A percentile compares a stretch with the other conserved stretches of the same genome.
These are phyloP conservation scores for Dothidotthia symphoricarpi DNA, from an alignment of 2,329 filamentous ascomycete species.

Conservation along the genomic window DNA sequence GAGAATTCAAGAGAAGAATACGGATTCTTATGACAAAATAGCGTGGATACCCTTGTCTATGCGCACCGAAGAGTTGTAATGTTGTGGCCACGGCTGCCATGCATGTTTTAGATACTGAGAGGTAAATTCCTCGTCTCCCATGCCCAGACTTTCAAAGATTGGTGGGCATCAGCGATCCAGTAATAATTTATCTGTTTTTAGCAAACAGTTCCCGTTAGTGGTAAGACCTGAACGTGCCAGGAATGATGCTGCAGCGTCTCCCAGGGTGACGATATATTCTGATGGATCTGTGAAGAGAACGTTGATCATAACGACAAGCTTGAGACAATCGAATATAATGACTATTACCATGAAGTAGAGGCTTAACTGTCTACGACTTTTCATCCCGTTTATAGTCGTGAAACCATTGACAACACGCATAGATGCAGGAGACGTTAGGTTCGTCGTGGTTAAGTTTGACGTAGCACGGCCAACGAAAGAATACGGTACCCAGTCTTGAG, in stretches of 20 bases:
- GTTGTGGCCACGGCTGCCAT: constrained; percentile 2
- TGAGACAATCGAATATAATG: constrained; percentile 18
- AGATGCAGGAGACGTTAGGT: neutral
- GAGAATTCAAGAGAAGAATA: constrained; percentile 1
- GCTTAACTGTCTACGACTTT: constrained; percentile 18
- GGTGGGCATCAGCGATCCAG: too few relatives aligned
- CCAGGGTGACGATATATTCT: constrained; percentile 17
- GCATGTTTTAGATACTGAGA: neutral
- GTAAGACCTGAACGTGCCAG: constrained; percentile 10
- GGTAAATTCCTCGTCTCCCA: neutral
- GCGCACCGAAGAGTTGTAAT: too few relatives aligned
- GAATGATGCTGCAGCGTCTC: constrained; percentile 18
- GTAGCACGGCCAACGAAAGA: too few relatives aligned
- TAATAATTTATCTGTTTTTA: too few relatives aligned
- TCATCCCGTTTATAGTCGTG: neutral
- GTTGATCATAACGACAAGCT: constrained; percentile 14
- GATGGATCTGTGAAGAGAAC: constrained; percentile 8
- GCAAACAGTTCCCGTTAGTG: constrained; percentile 5
- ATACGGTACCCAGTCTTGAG: neutral
- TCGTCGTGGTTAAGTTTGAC: too few relatives aligned
- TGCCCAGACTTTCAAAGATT: too few relatives aligned
- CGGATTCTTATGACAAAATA: too few relatives aligned
- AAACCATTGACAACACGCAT: constrained; percentile 8
- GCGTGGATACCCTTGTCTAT: too few relatives aligned
- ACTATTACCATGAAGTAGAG: constrained; percentile 17